phyloP scores from a whole-genome alignment of 257 asterid genomes.

The Anisodus acutangulus region DNA sequence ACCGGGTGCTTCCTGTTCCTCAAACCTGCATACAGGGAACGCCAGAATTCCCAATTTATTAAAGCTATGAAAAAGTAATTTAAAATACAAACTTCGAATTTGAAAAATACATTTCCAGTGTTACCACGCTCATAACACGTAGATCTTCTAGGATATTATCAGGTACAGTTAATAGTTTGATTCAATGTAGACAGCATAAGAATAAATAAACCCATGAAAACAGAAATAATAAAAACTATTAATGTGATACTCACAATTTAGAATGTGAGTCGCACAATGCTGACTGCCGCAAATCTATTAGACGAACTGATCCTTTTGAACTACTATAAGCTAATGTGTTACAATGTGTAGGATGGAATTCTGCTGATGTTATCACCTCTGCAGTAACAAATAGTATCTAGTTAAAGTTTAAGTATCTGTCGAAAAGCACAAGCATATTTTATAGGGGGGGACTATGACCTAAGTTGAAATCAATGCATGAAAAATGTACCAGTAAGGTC shows the following conservation, averaged over 20 bases:
- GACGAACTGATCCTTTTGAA: slow-evolving; percentile 97
- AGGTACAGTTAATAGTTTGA: neutral
- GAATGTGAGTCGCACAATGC: slow-evolving; percentile 99
- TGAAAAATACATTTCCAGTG: neutral
- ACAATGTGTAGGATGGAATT: slow-evolving; percentile 97
- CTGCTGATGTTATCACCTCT: slow-evolving; percentile 99
- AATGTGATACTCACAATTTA: slow-evolving; percentile 35
- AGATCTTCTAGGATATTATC: slow-evolving; percentile 17
- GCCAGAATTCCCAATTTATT: slow-evolving; percentile 13
- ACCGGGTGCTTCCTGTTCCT: slow-evolving; percentile 88
- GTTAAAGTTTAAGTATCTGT: neutral
- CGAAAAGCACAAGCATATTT: slow-evolving; percentile 1
- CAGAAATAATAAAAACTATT: neutral
- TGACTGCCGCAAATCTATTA: slow-evolving; percentile 96
- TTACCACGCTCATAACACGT: neutral
- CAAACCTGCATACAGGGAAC: slow-evolving; percentile 58
- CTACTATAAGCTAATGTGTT: slow-evolving; percentile 96
- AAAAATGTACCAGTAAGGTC: slow-evolving; percentile 81
- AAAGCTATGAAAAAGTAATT: slow-evolving; percentile 10
- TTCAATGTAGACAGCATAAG: neutral
- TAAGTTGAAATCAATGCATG: neutral
- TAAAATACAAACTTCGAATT: neutral
- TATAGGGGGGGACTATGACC: neutral
- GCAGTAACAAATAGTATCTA: slow-evolving; percentile 45
- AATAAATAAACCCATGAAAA: slow-evolving; percentile 1